Base-by-base conservation (phyloP, 441 rosid species). In the Arabidopsis hybrid region DNA sequence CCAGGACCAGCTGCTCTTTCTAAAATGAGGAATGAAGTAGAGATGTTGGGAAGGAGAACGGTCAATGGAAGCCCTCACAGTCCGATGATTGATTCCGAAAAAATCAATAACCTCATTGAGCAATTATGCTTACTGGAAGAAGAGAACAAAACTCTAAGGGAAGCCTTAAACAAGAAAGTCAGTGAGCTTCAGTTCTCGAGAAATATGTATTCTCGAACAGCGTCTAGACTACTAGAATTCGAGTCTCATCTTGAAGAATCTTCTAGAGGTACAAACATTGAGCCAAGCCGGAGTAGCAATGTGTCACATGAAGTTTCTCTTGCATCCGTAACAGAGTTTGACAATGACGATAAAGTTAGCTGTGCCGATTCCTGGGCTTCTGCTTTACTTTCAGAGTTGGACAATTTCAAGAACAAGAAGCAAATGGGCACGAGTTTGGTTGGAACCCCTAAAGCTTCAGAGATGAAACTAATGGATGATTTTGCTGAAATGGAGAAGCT, bases 401-500 rank as follows among this genome's bases (percentile, higher is more conserved):
- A 91, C 75, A 81, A 87, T 79, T 87, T 80, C 83, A 86, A 84
- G 81, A 82, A 66, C 52, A 81, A 81, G 62, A 88, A 86, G 65
- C 84, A 77, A 35, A 82, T 35, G 59, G 76, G 81, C 26, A 78
- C 83, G 7, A 77, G 79, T 26, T 75, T 83, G 16, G 56, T 65
- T 50, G 80, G 76, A 83, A 81, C 81, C 18, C 81, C 83, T 9
- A 88, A 82, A 74, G 86, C 83, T 82, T 67, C 87, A 31, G 96
- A 89, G 75, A 85, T 89, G 78, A 83, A 80, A 77, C 81, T 90
- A 68, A 88, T 89, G 95, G 91, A 89, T 80, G 96, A 90, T 78
- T 87, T 90, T 76, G 86, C 81, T 39, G 98, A 91, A 83, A 91
- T 93, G 95, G 98, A 95, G 82, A 89, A 80, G 55, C 80, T 91